Base-by-base conservation (phyloP, 495 filamentous ascomycete species). In the Glonium stellatum region DNA sequence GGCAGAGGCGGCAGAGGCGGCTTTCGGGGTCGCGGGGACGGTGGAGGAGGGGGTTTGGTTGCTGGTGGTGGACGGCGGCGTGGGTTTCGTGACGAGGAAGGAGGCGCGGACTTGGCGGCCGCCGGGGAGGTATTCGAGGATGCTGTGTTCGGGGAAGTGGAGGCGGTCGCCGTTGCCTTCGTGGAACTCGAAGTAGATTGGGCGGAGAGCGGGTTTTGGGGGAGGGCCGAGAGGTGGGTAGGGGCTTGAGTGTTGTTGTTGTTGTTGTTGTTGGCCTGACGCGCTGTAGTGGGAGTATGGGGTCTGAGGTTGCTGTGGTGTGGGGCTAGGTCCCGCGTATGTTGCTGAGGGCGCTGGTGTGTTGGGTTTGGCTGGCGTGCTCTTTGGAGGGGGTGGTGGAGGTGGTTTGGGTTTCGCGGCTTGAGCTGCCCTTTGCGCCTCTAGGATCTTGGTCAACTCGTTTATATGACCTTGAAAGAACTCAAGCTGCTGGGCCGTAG, bases 381-480 rank as follows among this genome's bases (percentile, higher is more conserved):
- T 41, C 15, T 36, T 22, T 42, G 58, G 41, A 10, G 46, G 55
- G 2, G 64, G 57, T 15, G 42, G 18, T 5, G 67, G 58, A 21
- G 57, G 18, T 6, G 6, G 27, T 31, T 31, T 31, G 27, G 27
- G 27, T 31, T 31, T 31, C 27, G 27, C 27, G 13, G 44, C 23
- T 22, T 51, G 48, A 1, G 57, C 53, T 35, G 58, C 66, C 35
- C 67, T 69, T 39, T 71, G 64, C 70, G 66, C 73, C 49, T 77
- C 76, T 47, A 84, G 76, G 44, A 84, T 80, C 0, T 75, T 79
- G 42, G 89, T 92, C 35, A 99, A 83, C 54, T 91, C 87, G 67
- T 96, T 89, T 61, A 99, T 97, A 55, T 97, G 92, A 50, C 79
- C 77, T 70, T 99, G 95, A 68, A 99, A 99, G 59, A 84, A 81